These are phyloP conservation scores for Vachellia pachyceras DNA, from an alignment of 306 rosid genomes.

Conservation along the genomic window DNA sequence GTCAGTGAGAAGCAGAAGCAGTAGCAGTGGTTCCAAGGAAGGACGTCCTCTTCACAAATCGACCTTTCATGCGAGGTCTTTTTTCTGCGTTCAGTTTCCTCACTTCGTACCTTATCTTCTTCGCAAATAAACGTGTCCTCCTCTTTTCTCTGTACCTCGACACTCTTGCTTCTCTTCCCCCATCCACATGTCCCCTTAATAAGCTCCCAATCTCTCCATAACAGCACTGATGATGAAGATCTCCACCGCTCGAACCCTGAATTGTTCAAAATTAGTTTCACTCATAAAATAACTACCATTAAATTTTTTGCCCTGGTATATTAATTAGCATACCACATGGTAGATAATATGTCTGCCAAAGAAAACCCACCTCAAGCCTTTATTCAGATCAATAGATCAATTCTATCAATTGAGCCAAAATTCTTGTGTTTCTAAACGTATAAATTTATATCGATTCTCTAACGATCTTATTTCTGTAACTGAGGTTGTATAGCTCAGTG, in stretches of 20 bases:
- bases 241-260: conserved; percentile 15
- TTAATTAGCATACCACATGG: no score
- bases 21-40: conserved; percentile 38
- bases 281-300: not conserved
- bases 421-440: no score
- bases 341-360: no score
- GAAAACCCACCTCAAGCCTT: not conserved
- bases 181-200: conserved; percentile 45
- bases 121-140: conserved; percentile 82
- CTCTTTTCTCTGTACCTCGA: conserved; percentile 90
- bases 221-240: conserved; percentile 19
- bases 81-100: conserved; percentile 92
- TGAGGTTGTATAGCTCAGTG: not conserved
- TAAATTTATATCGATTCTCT: not conserved
- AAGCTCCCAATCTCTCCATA: conserved; percentile 31
- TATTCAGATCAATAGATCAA: not conserved
- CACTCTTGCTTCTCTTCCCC: conserved; percentile 92
- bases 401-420: not conserved
- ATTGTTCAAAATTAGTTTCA: not conserved
- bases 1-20: conserved; percentile 36
- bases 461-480: not conserved
- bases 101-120: conserved; percentile 89
- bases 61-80: conserved; percentile 95
- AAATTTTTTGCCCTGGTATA: no score
- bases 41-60: conserved; percentile 81